Evolutionary conservation across 495 filamentous ascomycete species (phyloP), one percentile per base, ranked within the genome.

Genomic region (Hypoxylon intermedium): DNA sequence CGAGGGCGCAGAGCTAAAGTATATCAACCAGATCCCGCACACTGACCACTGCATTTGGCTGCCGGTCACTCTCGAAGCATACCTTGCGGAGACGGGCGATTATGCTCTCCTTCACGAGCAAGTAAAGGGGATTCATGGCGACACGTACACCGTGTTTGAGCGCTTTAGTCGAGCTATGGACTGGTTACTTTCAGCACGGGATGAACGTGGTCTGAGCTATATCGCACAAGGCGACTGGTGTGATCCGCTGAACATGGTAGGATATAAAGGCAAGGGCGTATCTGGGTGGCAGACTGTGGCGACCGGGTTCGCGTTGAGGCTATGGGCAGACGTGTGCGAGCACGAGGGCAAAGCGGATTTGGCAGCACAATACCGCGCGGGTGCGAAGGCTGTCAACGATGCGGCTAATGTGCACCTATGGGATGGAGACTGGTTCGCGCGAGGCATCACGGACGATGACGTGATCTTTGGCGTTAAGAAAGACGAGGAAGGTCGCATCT

Each of bases 221-320:
- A 83, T 84, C 51, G 78, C 78, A 1, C 80, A 84, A 56, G 82
- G 82, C 36, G 82, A 84, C 57, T 84, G 82, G 82, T 84, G 82
- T 55, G 82, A 84, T 56, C 82, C 82, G 38, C 79, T 84, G 75
- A 84, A 84, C 67, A 84, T 84, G 82, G 82, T 83, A 34, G 82
- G 82, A 30, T 80, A 79, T 63, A 82, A 80, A 63, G 80, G 80
- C 40, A 75, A 73, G 31, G 82, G 82, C 16, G 82, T 84, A 20
- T 84, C 82, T 0, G 82, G 80, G 24, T 84, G 82, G 82, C 75
- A 83, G 53, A 84, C 82, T 0, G 69, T 84, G 2, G 82, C 80
- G 16, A 82, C 80, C 0, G 82, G 69, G 6, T 81, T 77, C 55
- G 77, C 82, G 0, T 47, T 76, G 48, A 78, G 77, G 9, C 58